Conservation (phyloP, 345 rosid genomes). For the Geranium brycei region DNA sequence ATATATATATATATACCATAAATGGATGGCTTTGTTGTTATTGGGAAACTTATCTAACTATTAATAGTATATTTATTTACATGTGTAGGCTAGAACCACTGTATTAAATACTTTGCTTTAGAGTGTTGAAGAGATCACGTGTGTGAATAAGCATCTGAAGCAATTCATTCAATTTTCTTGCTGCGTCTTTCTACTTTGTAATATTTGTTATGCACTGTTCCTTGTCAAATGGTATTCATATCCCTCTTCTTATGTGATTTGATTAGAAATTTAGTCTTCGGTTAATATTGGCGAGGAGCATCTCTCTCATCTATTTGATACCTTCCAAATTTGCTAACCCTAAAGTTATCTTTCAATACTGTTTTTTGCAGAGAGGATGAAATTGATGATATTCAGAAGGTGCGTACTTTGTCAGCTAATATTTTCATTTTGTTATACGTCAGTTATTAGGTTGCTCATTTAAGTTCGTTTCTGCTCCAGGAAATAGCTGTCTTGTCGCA, state of each 20-base stretch:
- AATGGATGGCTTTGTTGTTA: too few species aligned
- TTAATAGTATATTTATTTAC: too few species aligned
- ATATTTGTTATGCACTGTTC: neutral
- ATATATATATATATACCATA: too few species aligned
- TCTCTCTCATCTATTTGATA: conserved; percentile 1
- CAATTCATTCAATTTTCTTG: too few species aligned
- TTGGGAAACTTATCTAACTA: too few species aligned
- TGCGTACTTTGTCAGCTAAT: conserved; percentile 19
- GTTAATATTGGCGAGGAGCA: neutral
- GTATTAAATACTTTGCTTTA: too few species aligned
- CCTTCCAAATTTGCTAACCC: conserved; percentile 1
- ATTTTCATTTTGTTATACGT: conserved; percentile 2
- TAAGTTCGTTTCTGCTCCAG: conserved; percentile 27
- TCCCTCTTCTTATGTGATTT: neutral
- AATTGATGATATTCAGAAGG: conserved; percentile 98
- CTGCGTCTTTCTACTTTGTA: neutral
- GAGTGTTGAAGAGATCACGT: too few species aligned
- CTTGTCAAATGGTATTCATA: neutral
- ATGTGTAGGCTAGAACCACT: too few species aligned
- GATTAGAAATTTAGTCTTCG: neutral
- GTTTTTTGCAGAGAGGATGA: conserved; percentile 77
- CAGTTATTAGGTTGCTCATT: conserved; percentile 15
- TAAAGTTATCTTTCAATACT: conserved; percentile 15
- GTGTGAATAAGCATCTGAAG: too few species aligned
- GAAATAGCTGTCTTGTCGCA: conserved; percentile 95